phyloP scores from a whole-genome alignment of 352 stramenopile genomes.

The Phytopythium chamaehyphon region DNA sequence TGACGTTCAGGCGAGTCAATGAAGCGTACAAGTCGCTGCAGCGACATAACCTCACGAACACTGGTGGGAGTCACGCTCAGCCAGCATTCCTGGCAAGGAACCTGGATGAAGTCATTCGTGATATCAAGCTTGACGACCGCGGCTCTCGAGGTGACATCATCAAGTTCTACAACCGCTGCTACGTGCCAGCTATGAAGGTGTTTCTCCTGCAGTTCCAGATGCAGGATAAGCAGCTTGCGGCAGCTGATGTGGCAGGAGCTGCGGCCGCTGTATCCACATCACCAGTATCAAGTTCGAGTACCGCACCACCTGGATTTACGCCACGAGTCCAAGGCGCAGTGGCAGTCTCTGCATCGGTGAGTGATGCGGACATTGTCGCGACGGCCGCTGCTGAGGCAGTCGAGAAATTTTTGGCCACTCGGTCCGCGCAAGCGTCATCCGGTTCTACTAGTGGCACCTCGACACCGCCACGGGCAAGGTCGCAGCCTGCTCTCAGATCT shows the following conservation, averaged over 20 bases:
- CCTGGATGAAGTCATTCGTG: conserved; percentile 66
- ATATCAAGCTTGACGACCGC: conserved; percentile 64
- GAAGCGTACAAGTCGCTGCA: conserved; percentile 74
- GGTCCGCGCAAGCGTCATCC: conserved; percentile 1
- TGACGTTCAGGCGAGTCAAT: conserved; percentile 73
- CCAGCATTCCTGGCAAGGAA: conserved; percentile 27
- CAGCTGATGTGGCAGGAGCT: conserved; percentile 57
- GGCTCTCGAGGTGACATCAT: conserved; percentile 78
- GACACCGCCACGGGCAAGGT: conserved; percentile 36
- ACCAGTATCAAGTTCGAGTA: conserved; percentile 10
- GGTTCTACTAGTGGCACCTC: neutral
- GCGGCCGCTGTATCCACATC: conserved; percentile 19
- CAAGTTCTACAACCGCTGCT: conserved; percentile 88
- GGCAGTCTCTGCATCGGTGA: conserved; percentile 47
- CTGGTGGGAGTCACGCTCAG: too few species aligned
- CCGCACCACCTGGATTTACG: conserved; percentile 36
- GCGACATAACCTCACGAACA: conserved; percentile 18
- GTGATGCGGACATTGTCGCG: conserved; percentile 77
- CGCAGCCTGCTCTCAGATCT: neutral
- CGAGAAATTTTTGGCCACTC: conserved; percentile 33
- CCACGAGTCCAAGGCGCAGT: conserved; percentile 25
- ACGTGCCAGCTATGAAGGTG: conserved; percentile 78
- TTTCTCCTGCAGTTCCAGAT: conserved; percentile 85
- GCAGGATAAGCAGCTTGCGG: conserved; percentile 78
- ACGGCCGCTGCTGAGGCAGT: conserved; percentile 66